These are phyloP conservation scores for Dunaliella sp. DNA, from an alignment of 139 green algal species.

Conservation along the genomic window DNA sequence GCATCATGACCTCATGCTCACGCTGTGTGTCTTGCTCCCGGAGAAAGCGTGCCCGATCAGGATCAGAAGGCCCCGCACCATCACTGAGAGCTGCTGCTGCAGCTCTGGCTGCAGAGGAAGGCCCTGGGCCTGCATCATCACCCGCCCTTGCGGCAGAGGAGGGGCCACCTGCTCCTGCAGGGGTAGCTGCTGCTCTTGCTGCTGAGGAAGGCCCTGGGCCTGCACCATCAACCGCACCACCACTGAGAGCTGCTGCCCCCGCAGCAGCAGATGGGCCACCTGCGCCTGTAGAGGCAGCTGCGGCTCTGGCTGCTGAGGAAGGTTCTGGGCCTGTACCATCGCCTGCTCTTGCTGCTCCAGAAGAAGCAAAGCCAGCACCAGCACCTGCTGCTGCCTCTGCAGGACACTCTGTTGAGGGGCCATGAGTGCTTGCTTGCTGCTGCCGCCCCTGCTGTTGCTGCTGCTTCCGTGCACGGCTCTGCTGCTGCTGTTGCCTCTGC, in stretches of 20 bases:
- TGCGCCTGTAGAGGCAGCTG: no score
- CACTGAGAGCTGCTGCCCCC: constrained; percentile 4
- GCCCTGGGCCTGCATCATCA: no score
- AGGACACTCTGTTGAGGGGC: no score
- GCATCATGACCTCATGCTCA: constrained; percentile 17
- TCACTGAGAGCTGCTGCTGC: not conserved
- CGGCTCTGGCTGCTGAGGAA: no score
- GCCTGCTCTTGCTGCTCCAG: not conserved
- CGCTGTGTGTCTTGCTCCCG: not conserved
- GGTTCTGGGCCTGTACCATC: not conserved
- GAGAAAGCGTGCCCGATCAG: not conserved
- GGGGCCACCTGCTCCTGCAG: not conserved
- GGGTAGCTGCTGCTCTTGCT: not conserved
- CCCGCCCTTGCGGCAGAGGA: no score
- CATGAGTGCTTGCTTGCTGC: no score
- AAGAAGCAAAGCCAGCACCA: not conserved
- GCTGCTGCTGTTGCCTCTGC: not conserved
- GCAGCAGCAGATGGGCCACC: no score
- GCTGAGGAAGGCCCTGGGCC: not conserved
- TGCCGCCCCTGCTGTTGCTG: not conserved
- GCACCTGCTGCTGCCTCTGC: not conserved
- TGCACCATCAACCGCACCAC: not conserved
- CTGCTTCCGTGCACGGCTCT: not conserved
- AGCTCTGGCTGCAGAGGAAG: no score
- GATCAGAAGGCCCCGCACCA: not conserved